Evolutionary conservation across 2,329 filamentous ascomycete genomes (phyloP), one percentile per base, ranked within the genome.

Genomic region (Aspergillus quadricinctus): DNA sequence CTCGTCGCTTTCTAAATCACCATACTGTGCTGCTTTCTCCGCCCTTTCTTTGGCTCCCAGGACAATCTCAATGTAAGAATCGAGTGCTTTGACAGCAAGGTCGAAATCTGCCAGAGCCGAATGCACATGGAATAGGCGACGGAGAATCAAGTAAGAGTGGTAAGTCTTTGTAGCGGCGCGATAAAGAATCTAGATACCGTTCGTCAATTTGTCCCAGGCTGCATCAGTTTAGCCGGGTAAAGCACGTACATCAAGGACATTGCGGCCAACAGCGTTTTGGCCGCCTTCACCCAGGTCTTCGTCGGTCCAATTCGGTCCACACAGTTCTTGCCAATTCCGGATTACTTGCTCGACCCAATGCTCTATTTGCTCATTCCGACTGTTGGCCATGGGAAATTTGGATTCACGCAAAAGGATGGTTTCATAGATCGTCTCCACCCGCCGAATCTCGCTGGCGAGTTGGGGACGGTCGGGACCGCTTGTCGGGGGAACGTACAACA

Each of bases 121-220:
- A 71, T 99, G 94, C 1, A 96, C 88, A 10, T 86, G 88, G 69
- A 97, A 97, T 0, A 99, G 80, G 66, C 92, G 85, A 56, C 93
- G 83, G 29, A 99, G 78, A 59, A 97, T 89, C 9, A 91, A 80
- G 1, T 93, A 96, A 1, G 94, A 99, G 74, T 99, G 94, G 68
- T 94, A 99, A 0, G 92, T 96, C 73, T 94, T 96, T 9, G 89
- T 91, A 7, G 93, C 90, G 23, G 92, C 90, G 41, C 88, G 88
- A 73, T 97, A 99, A 6, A 99, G 80, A 28, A 92, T 89, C 72
- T 94, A 55, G 17, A 46, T 52, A 31, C 57, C 41, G n/a, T 51
- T 37, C 19, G 52, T 69, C 49, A 69, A 61, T 50, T 21, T 43
- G 37, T 7, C 25, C 35, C 19, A 25, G 9, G 17, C 31, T 3